Percentiles rank a stretch among this genome's conserved stretches.
Evolutionary conservation across 164 flowering plant species (phyloP).

Genomic region (Stephania cephalantha): DNA sequence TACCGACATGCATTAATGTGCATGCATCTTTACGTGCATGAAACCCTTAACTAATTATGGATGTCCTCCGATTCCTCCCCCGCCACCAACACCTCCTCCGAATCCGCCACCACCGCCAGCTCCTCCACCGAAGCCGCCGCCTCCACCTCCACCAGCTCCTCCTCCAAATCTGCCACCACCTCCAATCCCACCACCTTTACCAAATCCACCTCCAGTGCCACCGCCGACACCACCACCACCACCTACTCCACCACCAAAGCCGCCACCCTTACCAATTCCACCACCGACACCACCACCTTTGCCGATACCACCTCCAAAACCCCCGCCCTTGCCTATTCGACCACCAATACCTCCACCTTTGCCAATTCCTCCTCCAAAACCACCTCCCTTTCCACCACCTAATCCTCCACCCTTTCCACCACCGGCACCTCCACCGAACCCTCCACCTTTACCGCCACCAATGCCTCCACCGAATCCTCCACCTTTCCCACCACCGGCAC

Average conservation of each 20-base stretch:
- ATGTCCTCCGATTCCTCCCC: slow-evolving; percentile 8
- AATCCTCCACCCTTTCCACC: background rate
- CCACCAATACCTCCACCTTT: slow-evolving; percentile 6
- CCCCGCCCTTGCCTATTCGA: background rate
- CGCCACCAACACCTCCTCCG: background rate
- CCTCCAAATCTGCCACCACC: background rate
- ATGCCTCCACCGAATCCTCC: slow-evolving; percentile 8
- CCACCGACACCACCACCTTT: background rate
- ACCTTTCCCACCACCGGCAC: background rate
- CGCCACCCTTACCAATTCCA: background rate
- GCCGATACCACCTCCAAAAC: slow-evolving; percentile 10
- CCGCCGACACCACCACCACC: slow-evolving; percentile 8
- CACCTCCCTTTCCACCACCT: background rate
- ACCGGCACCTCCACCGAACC: background rate
- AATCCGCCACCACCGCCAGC: background rate
- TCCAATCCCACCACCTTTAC: slow-evolving; percentile 8
- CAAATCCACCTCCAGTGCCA: background rate
- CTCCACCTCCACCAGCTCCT: background rate
- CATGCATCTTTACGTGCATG: too few relatives aligned
- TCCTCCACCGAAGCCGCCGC: background rate
- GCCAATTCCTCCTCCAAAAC: background rate
- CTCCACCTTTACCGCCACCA: background rate
- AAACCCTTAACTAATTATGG: too few relatives aligned
- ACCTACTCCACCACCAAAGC: slow-evolving; percentile 1
- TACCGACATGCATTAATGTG: too few relatives aligned